These are phyloP conservation scores for Dendrothele bispora DNA, from an alignment of 768 basidiomycete species.

Conservation along the genomic window DNA sequence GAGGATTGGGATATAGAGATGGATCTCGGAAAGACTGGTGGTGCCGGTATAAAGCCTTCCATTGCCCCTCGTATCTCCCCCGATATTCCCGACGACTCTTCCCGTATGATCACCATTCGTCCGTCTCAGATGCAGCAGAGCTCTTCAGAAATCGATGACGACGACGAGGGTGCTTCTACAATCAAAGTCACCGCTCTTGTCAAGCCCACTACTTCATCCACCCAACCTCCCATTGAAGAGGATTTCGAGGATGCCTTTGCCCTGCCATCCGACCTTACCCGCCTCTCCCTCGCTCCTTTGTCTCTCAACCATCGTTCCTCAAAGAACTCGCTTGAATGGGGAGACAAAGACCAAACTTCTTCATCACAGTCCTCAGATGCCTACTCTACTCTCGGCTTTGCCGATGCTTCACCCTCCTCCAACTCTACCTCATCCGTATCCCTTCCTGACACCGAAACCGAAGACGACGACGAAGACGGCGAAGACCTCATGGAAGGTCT, in stretches of 20 bases:
- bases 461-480: slow-evolving; percentile 66
- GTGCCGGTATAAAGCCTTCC: slow-evolving; percentile 46
- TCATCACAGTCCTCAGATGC: slow-evolving; percentile 89
- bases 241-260: slow-evolving; percentile 85
- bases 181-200: slow-evolving; percentile 69
- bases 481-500: slow-evolving; percentile 74
- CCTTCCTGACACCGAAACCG: slow-evolving; percentile 71
- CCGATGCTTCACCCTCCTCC: slow-evolving; percentile 69
- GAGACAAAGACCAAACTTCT: slow-evolving; percentile 79
- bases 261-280: slow-evolving; percentile 77
- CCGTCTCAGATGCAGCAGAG: slow-evolving; percentile 53
- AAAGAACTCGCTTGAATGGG: slow-evolving; percentile 84
- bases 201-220: slow-evolving; percentile 31
- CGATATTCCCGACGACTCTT: slow-evolving; percentile 38
- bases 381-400: slow-evolving; percentile 77
- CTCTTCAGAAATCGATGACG: slow-evolving; percentile 63
- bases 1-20: slow-evolving; percentile 85
- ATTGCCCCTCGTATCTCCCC: slow-evolving; percentile 30
- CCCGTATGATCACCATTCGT: slow-evolving; percentile 56
- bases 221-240: slow-evolving; percentile 55
- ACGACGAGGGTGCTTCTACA: slow-evolving; percentile 81
- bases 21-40: slow-evolving; percentile 60
- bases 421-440: slow-evolving; percentile 68
- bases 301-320: slow-evolving; percentile 77
- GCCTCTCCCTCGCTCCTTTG: slow-evolving; percentile 77